Conservation (phyloP, 164 flowering plant species). For the Nelumbo lutea region DNA sequence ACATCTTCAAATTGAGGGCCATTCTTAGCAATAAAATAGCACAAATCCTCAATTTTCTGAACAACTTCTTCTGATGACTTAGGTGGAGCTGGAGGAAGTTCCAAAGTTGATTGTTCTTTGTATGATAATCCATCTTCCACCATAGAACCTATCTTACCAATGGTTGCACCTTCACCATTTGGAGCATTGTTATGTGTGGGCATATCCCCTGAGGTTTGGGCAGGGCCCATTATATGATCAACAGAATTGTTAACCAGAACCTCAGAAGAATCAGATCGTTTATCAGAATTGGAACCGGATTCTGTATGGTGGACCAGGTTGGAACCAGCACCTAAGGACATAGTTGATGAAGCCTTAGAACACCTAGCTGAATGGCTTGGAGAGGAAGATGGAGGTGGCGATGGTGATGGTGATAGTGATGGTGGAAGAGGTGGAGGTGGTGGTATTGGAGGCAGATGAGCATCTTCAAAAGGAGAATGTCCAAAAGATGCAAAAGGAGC, state of each 20-base stretch:
- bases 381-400: slow-evolving; percentile 18
- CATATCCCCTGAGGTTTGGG: slow-evolving; percentile 8
- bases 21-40: slow-evolving; percentile 45
- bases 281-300: slow-evolving; percentile 5
- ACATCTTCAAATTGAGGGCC: slow-evolving; percentile 45
- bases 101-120: slow-evolving; percentile 5
- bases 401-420: slow-evolving; percentile 34
- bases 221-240: slow-evolving; percentile 6
- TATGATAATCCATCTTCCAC: slow-evolving; percentile 13
- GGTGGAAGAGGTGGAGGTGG: slow-evolving; percentile 29
- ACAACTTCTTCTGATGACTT: slow-evolving; percentile 35
- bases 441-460: slow-evolving; percentile 19
- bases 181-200: background rate
- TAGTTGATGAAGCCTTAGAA: slow-evolving; percentile 10
- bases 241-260: slow-evolving; percentile 3
- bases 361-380: slow-evolving; percentile 2
- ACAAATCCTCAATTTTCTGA: slow-evolving; percentile 38
- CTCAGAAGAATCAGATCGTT: slow-evolving; percentile 8
- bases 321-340: slow-evolving; percentile 10
- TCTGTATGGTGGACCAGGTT: slow-evolving; percentile 1
- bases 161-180: slow-evolving; percentile 13
- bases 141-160: slow-evolving; percentile 8
- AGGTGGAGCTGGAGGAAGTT: slow-evolving; percentile 36
- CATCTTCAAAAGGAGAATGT: slow-evolving; percentile 12
- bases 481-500: slow-evolving; percentile 19